Conservation (phyloP, 345 rosid species). For the Draba incana region DNA sequence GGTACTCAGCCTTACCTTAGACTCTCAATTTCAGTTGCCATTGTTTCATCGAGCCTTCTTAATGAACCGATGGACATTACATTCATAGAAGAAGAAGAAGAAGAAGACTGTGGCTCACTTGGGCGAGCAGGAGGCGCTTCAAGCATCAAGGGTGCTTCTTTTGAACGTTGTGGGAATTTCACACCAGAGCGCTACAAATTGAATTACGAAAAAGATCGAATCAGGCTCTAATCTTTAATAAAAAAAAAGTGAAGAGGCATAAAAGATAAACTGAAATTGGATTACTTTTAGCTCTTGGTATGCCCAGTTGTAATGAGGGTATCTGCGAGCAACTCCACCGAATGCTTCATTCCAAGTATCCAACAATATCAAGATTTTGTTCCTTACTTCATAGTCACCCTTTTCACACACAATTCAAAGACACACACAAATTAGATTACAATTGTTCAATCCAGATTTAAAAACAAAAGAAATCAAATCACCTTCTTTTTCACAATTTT, state of each 20-base stretch:
- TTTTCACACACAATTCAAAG: conserved; percentile 26
- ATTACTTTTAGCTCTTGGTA: conserved; percentile 80
- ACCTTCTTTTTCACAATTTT: conserved; percentile 84
- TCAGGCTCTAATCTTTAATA: too few relatives aligned
- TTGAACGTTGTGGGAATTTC: conserved; percentile 69
- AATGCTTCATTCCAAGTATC: conserved; percentile 98
- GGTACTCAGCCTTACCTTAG: conserved; percentile 57
- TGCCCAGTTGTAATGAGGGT: conserved; percentile 88
- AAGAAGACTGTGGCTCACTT: conserved; percentile 34
- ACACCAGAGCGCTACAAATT: conserved; percentile 71
- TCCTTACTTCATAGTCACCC: conserved; percentile 81
- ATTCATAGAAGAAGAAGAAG: conserved; percentile 50
- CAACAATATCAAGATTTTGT: conserved; percentile 73
- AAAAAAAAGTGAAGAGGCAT: too few relatives aligned
- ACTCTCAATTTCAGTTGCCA: conserved; percentile 79
- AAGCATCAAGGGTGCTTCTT: conserved; percentile 76
- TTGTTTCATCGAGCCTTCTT: conserved; percentile 90
- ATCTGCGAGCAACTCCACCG: conserved; percentile 71
- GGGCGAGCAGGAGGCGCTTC: conserved; percentile 67
- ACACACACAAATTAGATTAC: neutral
- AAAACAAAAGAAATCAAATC: neutral
- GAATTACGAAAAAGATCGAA: too few relatives aligned
- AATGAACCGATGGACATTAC: conserved; percentile 77
- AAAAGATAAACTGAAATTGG: neutral
- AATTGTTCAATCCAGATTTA: neutral